These are phyloP conservation scores for Solanum microdontum DNA, from an alignment of 257 asterid genomes.

Conservation along the genomic window DNA sequence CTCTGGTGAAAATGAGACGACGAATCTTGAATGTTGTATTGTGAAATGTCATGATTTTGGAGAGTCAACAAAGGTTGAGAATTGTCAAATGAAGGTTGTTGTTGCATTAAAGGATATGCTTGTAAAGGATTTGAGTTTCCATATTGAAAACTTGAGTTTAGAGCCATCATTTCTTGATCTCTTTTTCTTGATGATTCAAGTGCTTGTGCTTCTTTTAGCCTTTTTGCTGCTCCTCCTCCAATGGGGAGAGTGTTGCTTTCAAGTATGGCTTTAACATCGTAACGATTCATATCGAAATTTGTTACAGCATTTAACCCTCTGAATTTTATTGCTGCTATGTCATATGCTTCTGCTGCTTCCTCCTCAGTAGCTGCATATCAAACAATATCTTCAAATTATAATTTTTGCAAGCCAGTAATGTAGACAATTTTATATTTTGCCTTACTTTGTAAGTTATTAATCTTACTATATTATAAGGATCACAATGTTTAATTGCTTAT, in stretches of 20 bases:
- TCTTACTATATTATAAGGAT: neutral
- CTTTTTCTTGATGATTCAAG: constrained; percentile 55
- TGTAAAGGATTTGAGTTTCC: constrained; percentile 28
- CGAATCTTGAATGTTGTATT: constrained; percentile 14
- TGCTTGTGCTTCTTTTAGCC: constrained; percentile 77
- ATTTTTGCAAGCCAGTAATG: neutral
- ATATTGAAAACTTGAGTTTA: constrained; percentile 41
- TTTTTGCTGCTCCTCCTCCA: constrained; percentile 82
- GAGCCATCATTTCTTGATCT: constrained; percentile 45
- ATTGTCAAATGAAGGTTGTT: constrained; percentile 17
- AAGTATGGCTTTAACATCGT: constrained; percentile 73
- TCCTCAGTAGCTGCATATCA: constrained; percentile 60
- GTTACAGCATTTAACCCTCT: constrained; percentile 81
- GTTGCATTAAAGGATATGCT: constrained; percentile 37
- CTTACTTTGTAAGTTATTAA: neutral
- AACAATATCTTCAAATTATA: neutral
- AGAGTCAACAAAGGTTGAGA: constrained; percentile 40
- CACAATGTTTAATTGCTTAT: neutral
- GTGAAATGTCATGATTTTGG: constrained; percentile 42
- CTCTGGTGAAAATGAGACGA: constrained; percentile 23
- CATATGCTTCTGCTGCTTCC: constrained; percentile 97
- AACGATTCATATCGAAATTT: constrained; percentile 84
- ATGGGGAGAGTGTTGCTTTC: constrained; percentile 82
- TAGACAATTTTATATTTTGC: too few species aligned
- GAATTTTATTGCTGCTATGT: constrained; percentile 82